Evolutionary conservation across 768 basidiomycete genomes (phyloP).

Genomic region (Leucocoprinus birnbaumii): DNA sequence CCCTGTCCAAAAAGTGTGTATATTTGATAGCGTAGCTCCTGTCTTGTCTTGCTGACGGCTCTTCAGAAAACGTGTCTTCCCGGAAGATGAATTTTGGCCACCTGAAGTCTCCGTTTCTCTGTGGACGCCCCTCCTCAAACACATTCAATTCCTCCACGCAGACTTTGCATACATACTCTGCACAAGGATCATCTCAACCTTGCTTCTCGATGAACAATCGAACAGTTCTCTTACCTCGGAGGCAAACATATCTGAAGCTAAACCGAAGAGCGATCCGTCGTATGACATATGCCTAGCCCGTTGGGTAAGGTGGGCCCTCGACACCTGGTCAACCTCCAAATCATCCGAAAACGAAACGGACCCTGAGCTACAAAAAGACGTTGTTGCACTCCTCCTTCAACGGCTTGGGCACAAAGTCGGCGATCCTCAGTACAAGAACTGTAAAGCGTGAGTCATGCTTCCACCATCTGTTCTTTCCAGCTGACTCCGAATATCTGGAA

Average conservation of each 20-base stretch:
- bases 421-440: constrained; percentile 17
- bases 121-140: constrained; percentile 65
- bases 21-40: constrained; percentile 1
- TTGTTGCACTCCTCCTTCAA: constrained; percentile 43
- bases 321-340: constrained; percentile 29
- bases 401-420: constrained; percentile 38
- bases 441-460: constrained; percentile 30
- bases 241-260: constrained; percentile 6
- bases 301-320: constrained; percentile 66
- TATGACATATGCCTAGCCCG: constrained; percentile 61
- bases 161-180: constrained; percentile 50
- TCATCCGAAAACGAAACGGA: constrained; percentile 22
- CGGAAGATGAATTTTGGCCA: constrained; percentile 43
- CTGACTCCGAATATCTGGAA: neutral
- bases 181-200: constrained; percentile 36
- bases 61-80: constrained; percentile 49
- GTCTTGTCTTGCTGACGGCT: constrained; percentile 48
- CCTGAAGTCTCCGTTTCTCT: constrained; percentile 49
- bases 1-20: constrained; percentile 77
- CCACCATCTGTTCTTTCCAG: neutral
- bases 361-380: constrained; percentile 41
- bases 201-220: constrained; percentile 17
- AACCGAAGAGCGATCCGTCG: constrained; percentile 32
- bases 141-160: constrained; percentile 54
- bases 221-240: neutral